These are phyloP conservation scores for Ustilago shanxiensis DNA, from an alignment of 1,284 basidiomycete species.

Conservation along the genomic window DNA sequence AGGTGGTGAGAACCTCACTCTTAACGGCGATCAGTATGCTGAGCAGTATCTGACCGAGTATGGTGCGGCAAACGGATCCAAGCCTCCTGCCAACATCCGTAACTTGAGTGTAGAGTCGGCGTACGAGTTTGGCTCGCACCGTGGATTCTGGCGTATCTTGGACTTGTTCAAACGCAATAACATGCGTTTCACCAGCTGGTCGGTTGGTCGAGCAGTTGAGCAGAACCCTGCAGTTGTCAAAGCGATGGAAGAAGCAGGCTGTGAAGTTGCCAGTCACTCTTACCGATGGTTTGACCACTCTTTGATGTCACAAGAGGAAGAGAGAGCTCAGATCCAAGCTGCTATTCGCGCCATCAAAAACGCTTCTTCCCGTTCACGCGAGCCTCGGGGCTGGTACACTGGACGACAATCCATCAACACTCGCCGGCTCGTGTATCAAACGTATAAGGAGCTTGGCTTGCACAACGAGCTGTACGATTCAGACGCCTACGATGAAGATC, in stretches of 20 bases:
- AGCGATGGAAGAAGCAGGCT: conserved; percentile 66
- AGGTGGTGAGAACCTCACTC: conserved; percentile 69
- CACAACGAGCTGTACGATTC: conserved; percentile 62
- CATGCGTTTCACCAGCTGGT: conserved; percentile 68
- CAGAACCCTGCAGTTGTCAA: conserved; percentile 68
- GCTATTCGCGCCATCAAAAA: conserved; percentile 68
- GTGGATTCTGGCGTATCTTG: conserved; percentile 71
- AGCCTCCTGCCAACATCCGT: conserved; percentile 53
- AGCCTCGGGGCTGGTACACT: conserved; percentile 71
- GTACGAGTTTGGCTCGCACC: conserved; percentile 71
- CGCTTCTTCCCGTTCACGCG: conserved; percentile 56
- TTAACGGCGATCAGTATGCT: conserved; percentile 66
- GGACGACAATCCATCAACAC: conserved; percentile 68
- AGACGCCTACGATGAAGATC: conserved; percentile 70
- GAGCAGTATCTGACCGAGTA: conserved; percentile 69
- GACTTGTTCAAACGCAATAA: conserved; percentile 68
- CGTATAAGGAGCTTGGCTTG: conserved; percentile 60
- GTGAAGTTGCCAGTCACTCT: conserved; percentile 70
- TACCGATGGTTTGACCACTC: conserved; percentile 71
- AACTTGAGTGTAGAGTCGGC: conserved; percentile 70
- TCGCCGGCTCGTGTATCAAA: conserved; percentile 65
- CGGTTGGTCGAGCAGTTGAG: conserved; percentile 70
- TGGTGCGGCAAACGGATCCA: conserved; percentile 55
- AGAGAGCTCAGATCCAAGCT: conserved; percentile 65
- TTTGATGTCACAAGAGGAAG: conserved; percentile 63